Evolutionary conservation across 2,329 filamentous ascomycete genomes (phyloP), one percentile per base, ranked within the genome.

Genomic region (Arachnopeziza araneosa): DNA sequence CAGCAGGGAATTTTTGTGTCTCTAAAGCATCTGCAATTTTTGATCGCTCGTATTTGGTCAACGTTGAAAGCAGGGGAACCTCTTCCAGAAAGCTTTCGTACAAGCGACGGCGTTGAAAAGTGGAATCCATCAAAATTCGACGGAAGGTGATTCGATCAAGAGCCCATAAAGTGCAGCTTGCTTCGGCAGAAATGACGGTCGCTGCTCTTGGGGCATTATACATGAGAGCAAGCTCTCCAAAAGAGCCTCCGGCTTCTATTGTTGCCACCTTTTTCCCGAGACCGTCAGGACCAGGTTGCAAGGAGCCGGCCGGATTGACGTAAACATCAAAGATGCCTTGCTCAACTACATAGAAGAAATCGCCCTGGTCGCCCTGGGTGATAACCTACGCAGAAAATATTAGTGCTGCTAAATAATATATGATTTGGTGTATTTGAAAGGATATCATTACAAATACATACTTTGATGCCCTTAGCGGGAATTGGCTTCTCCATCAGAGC

Each of bases 301-400:
- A 81, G 50, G 85, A 79, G 62, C 95, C 93, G 10, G 82, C 82
- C 14, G 82, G 75, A 74, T 97, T 93, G 75, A 98, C 93, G 71
- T 95, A 91, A 60, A 98, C 88, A 69, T 96, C 91, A 70, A 98
- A 98, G 23, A 82, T 81, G 50, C 95, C 95, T 65, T 88, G 89
- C 74, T 99, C 95, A 21, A 98, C 92, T 24, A 99, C 87, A 74
- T 99, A 99, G 78, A 99, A 99, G 79, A 90, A 98, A 76, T 99
- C 95, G 51, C 95, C 95, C 0, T 93, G 88, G 71, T 98, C 95
- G 58, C 95, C 95, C 78, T 99, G 95, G 55, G 87, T 89, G 67
- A 99, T 98, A 60, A 99, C 91, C 82, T 96, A 82, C 50, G 4
- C 23, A 17, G 26, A 32, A 48, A 23, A 50, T 5, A 24, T 49